Evolutionary conservation across 2,329 filamentous ascomycete genomes (phyloP), one percentile per base, ranked within the genome.

Genomic region (Exserohilum rostratum): DNA sequence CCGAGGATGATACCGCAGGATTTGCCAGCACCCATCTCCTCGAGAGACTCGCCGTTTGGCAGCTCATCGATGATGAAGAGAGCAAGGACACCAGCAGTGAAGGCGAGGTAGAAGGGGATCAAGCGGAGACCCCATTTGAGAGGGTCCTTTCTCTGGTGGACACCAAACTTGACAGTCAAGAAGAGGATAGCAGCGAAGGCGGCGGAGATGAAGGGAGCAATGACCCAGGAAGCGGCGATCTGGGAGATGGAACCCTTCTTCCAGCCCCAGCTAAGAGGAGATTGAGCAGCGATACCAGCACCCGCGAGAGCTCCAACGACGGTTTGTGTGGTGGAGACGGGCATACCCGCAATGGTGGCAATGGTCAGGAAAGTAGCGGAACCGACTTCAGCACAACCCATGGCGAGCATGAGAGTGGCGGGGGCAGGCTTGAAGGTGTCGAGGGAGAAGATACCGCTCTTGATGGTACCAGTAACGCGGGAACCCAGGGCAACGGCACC

Each of bases 311-410:
- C 83, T 17, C 83, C 83, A 57, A 87, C 80, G 55, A 87, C 80
- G 9, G 83, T 85, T 69, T 87, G 84, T 2, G 85, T 87, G 2
- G 85, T 86, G 0, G 83, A 86, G 17, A 87, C 84, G 31, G 84
- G 85, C 59, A 85, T 78, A 34, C 83, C 83, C n/a, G 38, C 38
- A 35, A 60, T 70, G 3, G 85, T 87, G 31, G 82, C 83, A 57
- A 85, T 68, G 53, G 84, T 85, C 12, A 87, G 47, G 37, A 55
- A 55, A 6, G 43, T 40, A n/a, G 52, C 52, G 6, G 52, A 55
- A 27, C 47, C 52, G 9, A 55, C 52, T 22, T 85, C 76, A 47
- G 83, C 83, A 64, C 82, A 85, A 17, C 80, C 79, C 81, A 85
- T 85, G 22, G 81, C 83, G 2, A 86, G 76, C 82, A 86, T 85